Evolutionary conservation across 305 asterid species (phyloP).

Genomic region (Solanum hybrid): DNA sequence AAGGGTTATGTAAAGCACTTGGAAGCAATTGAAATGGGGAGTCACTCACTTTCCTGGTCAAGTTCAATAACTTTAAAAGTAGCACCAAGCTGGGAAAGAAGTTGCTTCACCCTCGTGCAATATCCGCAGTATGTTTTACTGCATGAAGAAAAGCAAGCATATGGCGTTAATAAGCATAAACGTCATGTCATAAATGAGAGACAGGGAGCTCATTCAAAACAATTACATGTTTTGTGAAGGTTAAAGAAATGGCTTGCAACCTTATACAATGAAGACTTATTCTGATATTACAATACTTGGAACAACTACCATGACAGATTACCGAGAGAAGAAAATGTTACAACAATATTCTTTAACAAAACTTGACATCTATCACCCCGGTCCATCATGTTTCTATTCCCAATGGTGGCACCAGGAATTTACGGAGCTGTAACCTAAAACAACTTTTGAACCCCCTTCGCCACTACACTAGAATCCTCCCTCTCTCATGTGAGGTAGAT

Average conservation of each 20-base stretch:
- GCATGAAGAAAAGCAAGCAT: slow-evolving; percentile 9
- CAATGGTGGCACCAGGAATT: not conserved
- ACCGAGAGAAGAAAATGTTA: not conserved
- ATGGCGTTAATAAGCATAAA: not conserved
- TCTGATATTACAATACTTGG: not conserved
- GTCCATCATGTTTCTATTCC: not conserved
- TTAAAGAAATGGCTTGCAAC: not conserved
- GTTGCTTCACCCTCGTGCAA: slow-evolving; percentile 55
- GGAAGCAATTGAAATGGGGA: not conserved
- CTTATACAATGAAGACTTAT: not conserved
- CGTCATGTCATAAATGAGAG: not conserved
- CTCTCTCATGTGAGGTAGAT: not conserved
- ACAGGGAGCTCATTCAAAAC: not conserved
- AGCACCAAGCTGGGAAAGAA: slow-evolving; percentile 54
- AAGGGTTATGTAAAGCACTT: not conserved
- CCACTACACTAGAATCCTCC: not conserved
- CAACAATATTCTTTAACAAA: not conserved
- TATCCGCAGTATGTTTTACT: slow-evolving; percentile 76
- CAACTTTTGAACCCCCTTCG: not conserved
- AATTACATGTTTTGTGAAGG: not conserved
- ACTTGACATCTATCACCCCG: not conserved
- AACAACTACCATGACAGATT: not conserved
- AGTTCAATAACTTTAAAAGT: slow-evolving; percentile 56
- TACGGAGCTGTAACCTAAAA: not conserved
- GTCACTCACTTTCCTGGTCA: slow-evolving; percentile 55